phyloP scores from a whole-genome alignment of 225 moss, liverwort and hornwort species.

The Sphagnum tenellum region DNA sequence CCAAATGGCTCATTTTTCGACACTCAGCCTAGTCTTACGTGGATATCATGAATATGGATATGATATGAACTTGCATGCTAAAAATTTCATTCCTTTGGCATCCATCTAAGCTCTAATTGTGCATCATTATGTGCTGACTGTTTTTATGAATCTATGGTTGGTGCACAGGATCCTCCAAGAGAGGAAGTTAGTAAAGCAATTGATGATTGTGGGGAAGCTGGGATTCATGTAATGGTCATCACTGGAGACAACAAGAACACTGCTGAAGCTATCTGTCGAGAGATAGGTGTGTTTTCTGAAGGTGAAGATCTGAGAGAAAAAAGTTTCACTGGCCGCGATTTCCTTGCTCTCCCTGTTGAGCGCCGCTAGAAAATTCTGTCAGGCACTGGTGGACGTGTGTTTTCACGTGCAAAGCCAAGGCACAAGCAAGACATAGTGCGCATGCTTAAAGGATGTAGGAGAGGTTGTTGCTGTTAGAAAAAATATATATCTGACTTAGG shows the following conservation, averaged over 20 bases:
- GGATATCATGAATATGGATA: no score
- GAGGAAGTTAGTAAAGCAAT: constrained; percentile 10
- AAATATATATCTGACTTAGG: no score
- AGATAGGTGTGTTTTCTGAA: constrained; percentile 10
- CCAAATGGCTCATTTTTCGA: no score
- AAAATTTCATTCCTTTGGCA: constrained; percentile 24
- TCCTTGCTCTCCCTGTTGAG: constrained; percentile 9
- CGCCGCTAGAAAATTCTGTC: background rate
- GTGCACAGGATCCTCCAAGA: constrained; percentile 20
- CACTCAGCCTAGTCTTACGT: no score
- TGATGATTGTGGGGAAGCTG: constrained; percentile 14
- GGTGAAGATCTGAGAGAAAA: constrained; percentile 8
- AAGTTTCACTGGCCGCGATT: constrained; percentile 11
- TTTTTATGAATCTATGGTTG: no score
- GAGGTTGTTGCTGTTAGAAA: constrained; percentile 35
- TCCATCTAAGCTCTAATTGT: constrained; percentile 9
- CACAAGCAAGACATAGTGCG: constrained; percentile 26
- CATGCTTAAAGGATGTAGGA: constrained; percentile 8
- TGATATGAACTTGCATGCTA: background rate
- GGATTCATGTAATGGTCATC: constrained; percentile 16
- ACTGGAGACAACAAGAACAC: constrained; percentile 22
- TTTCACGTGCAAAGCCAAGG: constrained; percentile 21
- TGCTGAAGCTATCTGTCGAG: constrained; percentile 17
- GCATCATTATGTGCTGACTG: no score
- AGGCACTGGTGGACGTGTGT: constrained; percentile 4